These are phyloP conservation scores for Agroathelia rolfsii DNA, from an alignment of 1,284 basidiomycete species.

Conservation along the genomic window DNA sequence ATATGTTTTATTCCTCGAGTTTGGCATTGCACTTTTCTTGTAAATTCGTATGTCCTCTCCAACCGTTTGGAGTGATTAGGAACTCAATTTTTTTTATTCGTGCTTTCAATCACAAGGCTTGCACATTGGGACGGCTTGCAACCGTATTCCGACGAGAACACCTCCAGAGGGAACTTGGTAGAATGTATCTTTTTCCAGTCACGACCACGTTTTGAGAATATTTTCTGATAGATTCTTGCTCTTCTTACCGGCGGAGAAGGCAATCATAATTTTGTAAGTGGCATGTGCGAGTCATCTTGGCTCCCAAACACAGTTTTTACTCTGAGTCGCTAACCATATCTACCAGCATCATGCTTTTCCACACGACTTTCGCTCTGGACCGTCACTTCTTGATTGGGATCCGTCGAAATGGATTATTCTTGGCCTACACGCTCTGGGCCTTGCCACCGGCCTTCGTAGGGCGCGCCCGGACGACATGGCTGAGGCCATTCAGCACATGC, in stretches of 20 bases:
- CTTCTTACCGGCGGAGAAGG: slow-evolving; percentile 69
- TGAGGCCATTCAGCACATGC: slow-evolving; percentile 47
- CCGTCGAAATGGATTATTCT: slow-evolving; percentile 75
- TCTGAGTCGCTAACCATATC: slow-evolving; percentile 3
- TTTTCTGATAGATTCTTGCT: slow-evolving; percentile 43
- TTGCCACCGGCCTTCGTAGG: slow-evolving; percentile 39
- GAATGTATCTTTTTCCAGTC: slow-evolving; percentile 13
- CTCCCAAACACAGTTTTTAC: background rate
- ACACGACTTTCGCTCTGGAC: slow-evolving; percentile 62
- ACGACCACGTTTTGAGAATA: too few species aligned
- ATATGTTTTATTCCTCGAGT: slow-evolving; percentile 24
- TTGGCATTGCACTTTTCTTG: slow-evolving; percentile 74
- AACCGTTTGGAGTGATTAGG: too few species aligned
- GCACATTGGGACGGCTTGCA: slow-evolving; percentile 76
- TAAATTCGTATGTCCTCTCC: slow-evolving; percentile 62
- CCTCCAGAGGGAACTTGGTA: slow-evolving; percentile 64
- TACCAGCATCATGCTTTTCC: slow-evolving; percentile 63
- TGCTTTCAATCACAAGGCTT: slow-evolving; percentile 28
- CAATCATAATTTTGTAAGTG: slow-evolving; percentile 68
- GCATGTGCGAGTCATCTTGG: background rate
- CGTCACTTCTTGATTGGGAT: slow-evolving; percentile 59
- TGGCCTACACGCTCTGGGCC: slow-evolving; percentile 41
- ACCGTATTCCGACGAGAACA: slow-evolving; percentile 71
- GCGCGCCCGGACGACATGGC: slow-evolving; percentile 52
- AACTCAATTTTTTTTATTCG: background rate